A percentile compares a stretch with the other conserved stretches of the same genome.
Conservation (phyloP, 1,284 basidiomycete genomes). For the Hemileia vastatrix region DNA sequence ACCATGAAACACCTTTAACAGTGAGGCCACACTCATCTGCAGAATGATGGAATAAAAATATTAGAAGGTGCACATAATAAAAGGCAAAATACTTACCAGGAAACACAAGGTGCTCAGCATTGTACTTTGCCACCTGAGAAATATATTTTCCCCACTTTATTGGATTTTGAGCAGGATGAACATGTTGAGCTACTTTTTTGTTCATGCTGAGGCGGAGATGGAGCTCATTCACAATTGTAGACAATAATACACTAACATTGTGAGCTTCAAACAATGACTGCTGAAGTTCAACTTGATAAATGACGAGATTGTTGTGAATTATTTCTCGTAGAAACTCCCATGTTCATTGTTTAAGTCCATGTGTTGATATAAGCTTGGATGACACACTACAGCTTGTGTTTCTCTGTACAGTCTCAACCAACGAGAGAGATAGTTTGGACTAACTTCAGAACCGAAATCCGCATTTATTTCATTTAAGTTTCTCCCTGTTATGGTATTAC, state of each 20-base stretch:
- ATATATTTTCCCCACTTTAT: too few relatives aligned
- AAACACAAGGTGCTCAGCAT: too few relatives aligned
- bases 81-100: too few relatives aligned
- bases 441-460: not conserved
- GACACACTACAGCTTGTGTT: not conserved
- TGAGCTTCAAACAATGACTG: not conserved
- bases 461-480: not conserved
- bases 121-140: too few relatives aligned
- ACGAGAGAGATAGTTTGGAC: not conserved
- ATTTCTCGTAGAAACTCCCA: not conserved
- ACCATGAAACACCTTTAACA: not conserved
- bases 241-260: not conserved
- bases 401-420: not conserved
- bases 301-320: not conserved
- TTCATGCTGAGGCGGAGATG: not conserved
- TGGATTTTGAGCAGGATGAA: not conserved
- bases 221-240: not conserved
- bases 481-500: not conserved
- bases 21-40: conserved; percentile 3
- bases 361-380: not conserved
- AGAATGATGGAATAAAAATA: too few relatives aligned
- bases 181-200: not conserved
- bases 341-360: not conserved
- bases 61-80: too few relatives aligned
- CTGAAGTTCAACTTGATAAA: not conserved